A percentile compares a stretch with the other conserved stretches of the same genome.
Evolutionary conservation across 2,329 filamentous ascomycete genomes (phyloP).

Genomic region (Talaromyces albobiverticillius): DNA sequence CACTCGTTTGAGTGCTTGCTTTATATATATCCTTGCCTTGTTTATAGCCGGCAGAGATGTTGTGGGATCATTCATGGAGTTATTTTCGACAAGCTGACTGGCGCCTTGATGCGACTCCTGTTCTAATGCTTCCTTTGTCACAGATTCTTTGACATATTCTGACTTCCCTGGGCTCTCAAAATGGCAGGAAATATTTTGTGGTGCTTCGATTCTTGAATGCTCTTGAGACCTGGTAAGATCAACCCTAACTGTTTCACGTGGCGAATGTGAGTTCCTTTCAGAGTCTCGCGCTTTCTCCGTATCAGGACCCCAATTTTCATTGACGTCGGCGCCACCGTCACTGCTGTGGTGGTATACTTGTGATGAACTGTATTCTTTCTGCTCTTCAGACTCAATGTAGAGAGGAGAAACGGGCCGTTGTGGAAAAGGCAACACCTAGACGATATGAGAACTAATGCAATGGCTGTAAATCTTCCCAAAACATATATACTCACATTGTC

Average conservation of each 20-base stretch:
- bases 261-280: not conserved
- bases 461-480: not conserved
- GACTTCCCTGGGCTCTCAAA: not conserved
- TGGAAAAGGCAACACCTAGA: not conserved
- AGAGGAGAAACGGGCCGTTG: not conserved
- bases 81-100: not conserved
- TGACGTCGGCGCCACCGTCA: not conserved
- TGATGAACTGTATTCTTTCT: not conserved
- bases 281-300: not conserved
- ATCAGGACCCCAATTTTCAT: not conserved
- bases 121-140: not conserved
- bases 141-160: not conserved
- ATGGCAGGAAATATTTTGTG: not conserved
- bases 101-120: too few species aligned
- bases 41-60: not conserved
- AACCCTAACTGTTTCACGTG: not conserved
- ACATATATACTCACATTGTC: conserved; percentile 21
- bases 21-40: not conserved
- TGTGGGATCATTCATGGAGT: not conserved
- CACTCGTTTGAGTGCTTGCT: not conserved
- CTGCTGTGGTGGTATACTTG: not conserved
- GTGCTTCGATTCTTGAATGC: not conserved
- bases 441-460: not conserved
- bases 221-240: not conserved
- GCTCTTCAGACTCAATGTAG: conserved; percentile 5